A percentile compares a stretch with the other conserved stretches of the same genome.
phyloP scores from a whole-genome alignment of 164 flowering plant genomes.

The Dillenia suffruticosa region DNA sequence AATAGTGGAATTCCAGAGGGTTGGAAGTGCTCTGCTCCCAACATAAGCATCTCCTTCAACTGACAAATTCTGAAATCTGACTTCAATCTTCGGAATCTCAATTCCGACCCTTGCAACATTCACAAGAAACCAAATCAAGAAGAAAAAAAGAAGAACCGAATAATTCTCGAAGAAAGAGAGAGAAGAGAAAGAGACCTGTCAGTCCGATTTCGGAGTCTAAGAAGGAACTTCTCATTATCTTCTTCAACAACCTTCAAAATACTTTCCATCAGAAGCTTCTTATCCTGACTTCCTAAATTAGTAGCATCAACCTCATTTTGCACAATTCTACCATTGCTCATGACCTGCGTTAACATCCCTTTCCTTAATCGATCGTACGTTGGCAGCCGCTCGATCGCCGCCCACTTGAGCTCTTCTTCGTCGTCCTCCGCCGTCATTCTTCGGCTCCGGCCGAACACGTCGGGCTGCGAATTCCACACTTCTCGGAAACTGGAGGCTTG shows the following conservation, averaged over 20 bases:
- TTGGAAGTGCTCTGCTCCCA: conserved; percentile 67
- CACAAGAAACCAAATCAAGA: neutral
- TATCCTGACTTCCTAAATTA: conserved; percentile 38
- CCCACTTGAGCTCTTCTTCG: conserved; percentile 69
- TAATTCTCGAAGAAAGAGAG: neutral
- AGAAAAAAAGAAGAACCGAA: neutral
- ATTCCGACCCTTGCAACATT: conserved; percentile 47
- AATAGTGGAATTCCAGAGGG: conserved; percentile 43
- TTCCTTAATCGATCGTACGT: conserved; percentile 51
- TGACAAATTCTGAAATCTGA: conserved; percentile 50
- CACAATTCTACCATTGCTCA: conserved; percentile 34
- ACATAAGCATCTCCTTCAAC: conserved; percentile 54
- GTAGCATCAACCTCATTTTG: conserved; percentile 45
- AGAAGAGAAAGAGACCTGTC: conserved; percentile 34
- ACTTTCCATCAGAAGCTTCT: conserved; percentile 41
- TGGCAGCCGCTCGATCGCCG: conserved; percentile 71
- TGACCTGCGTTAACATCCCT: conserved; percentile 36
- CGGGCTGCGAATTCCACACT: too few relatives aligned
- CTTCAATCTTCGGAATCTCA: conserved; percentile 57
- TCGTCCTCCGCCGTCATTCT: conserved; percentile 30
- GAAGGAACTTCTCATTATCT: conserved; percentile 47
- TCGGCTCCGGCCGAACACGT: too few relatives aligned
- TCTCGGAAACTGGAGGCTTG: too few relatives aligned
- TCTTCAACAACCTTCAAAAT: conserved; percentile 45
- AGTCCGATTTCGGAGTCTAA: conserved; percentile 33